phyloP scores from a whole-genome alignment of 2,329 filamentous ascomycete species.

The Xenoacremonium recifei region DNA sequence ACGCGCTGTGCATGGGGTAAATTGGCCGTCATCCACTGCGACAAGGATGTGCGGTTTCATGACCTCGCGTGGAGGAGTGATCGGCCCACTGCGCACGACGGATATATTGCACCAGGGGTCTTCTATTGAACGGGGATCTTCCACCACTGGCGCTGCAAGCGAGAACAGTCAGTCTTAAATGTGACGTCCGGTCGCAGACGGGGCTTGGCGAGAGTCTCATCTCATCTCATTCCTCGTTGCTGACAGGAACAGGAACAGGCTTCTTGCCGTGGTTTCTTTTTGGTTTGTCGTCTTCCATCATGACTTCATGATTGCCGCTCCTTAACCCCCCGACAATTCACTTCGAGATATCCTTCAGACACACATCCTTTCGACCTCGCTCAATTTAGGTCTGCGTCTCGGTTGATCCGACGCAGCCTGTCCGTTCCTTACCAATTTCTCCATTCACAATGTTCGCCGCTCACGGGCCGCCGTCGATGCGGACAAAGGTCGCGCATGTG shows the following conservation, averaged over 20 bases:
- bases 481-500: conserved; percentile 22
- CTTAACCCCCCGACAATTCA: not conserved
- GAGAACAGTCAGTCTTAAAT: too few species aligned
- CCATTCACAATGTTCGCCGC: conserved; percentile 26
- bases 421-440: conserved; percentile 5
- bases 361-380: conserved; percentile 22
- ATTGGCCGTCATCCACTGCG: not conserved
- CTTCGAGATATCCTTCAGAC: conserved; percentile 12
- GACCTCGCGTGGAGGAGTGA: not conserved
- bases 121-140: too few species aligned
- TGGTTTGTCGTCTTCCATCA: not conserved
- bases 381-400: conserved; percentile 6
- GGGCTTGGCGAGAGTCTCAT: not conserved
- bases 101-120: not conserved
- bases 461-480: conserved; percentile 20
- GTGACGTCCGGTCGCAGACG: too few species aligned
- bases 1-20: not conserved
- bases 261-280: not conserved
- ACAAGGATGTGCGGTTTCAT: not conserved
- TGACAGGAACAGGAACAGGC: not conserved
- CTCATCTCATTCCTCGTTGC: not conserved
- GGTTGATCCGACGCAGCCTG: conserved; percentile 6
- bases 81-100: not conserved
- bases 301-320: conserved; percentile 1
- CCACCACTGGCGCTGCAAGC: not conserved